Evolutionary conservation across 805 yeast species (phyloP), one percentile per base, ranked within the genome.

Genomic region (Yamadazyma endophytica): DNA sequence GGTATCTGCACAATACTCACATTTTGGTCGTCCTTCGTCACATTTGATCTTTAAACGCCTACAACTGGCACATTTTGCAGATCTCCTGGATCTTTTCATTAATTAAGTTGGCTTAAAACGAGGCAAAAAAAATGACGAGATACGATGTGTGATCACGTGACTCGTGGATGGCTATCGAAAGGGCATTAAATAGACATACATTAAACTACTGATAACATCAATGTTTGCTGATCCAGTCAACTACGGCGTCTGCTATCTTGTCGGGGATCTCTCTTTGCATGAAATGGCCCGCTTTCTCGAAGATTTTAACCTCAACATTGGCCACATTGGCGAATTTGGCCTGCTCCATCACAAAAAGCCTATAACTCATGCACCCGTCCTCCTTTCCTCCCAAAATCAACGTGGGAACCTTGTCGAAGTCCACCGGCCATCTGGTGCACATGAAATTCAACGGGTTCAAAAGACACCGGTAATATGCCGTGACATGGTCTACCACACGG

Each of bases 331-430:
- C 19, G 7, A 56, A 39, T 31, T 42, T 42, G 7, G 21, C 32
- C 28, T 40, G 36, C 31, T 55, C 61, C 28, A 54, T 38, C 21
- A 52, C 52, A 31, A 43, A 56, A 13, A 64, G 24, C 11, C 44
- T 35, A 14, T 39, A 37, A 28, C 43, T 28, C 68, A 64, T 63
- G 45, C 70, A 64, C 19, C 64, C 58, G 36, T 64, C 70, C n/a
- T 43, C 39, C n/a, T 39, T 50, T 1, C 69, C 70, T 3, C 62
- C 62, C 12, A 63, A 24, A 3, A 64, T 38, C 26, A 58, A 46
- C 5, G 63, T 52, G 2, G 70, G 70, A 14, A 61, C 68, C 34
- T 50, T 47, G 13, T 43, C 43, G 31, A 58, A 61, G 29, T 61
- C 62, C 12, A 61, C 54, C 6, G 7, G 16, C 56, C 58, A 58